Evolutionary conservation across 2,329 filamentous ascomycete genomes (phyloP).

Genomic region (Xylariomycetidae sp.): DNA sequence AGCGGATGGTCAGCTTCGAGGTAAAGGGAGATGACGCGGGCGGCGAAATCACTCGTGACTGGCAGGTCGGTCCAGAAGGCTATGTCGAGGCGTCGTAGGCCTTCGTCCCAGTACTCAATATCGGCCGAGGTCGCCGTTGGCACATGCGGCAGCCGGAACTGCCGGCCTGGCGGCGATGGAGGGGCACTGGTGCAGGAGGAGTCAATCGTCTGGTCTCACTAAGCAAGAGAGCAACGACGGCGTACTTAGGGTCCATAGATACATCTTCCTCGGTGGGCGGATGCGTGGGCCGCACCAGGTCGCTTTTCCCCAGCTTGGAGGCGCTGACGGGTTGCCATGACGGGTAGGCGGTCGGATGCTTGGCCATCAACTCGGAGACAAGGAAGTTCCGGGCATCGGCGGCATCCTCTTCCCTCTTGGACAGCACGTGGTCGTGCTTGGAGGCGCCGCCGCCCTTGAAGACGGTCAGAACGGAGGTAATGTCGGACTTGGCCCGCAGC

Average conservation of each 20-base stretch:
- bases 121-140: no score
- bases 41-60: constrained; percentile 25
- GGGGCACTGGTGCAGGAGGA: no score
- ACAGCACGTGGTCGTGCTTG: neutral
- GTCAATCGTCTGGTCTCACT: no score
- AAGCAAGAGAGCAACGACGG: no score
- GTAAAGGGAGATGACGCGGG: constrained; percentile 29
- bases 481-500: neutral
- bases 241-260: no score
- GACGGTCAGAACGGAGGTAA: neutral
- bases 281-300: no score
- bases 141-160: no score
- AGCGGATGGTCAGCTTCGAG: constrained; percentile 33
- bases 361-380: neutral
- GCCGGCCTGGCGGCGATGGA: no score
- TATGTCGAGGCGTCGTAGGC: constrained; percentile 24
- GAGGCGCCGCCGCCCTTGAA: neutral
- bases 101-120: constrained; percentile 25
- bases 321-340: no score
- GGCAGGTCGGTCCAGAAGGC: constrained; percentile 29
- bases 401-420: neutral
- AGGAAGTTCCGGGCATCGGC: neutral
- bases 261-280: no score
- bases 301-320: no score
- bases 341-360: neutral